Evolutionary conservation across 2,329 filamentous ascomycete species (phyloP), one percentile per base, ranked within the genome.

Genomic region (Colletotrichum destructivum): DNA sequence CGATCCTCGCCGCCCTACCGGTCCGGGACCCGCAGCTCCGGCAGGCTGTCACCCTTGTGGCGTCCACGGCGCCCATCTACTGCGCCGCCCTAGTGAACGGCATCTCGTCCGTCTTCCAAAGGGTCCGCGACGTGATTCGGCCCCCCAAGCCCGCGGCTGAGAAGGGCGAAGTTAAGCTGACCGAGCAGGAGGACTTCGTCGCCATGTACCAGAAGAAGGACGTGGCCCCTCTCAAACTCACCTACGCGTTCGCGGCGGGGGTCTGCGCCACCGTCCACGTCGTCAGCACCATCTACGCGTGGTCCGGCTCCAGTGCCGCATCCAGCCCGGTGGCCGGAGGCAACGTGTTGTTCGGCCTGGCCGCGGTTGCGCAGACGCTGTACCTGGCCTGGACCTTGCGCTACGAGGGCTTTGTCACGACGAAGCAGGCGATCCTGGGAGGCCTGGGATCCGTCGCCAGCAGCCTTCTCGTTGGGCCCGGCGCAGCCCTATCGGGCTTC

Each of bases 281-380:
- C 0, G 47, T 47, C 0, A 60, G 55, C 13, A 15, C 11, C 3
- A 26, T 66, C 2, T 55, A 61, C 49, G 31, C 38, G 0, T 23
- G 3, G 13, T 61, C 52, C 47, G 62, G 31, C 62, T 3, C n/a
- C 51, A 1, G 5, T n/a, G n/a, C 15, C 35, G 8, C 31, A 7
- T 7, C 18, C 21, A 11, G 38, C 18, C n/a, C 61, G 13, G 11
- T 46, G 0, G 9, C 52, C 23, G 26, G 67, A 83, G 54, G 62
- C 26, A 61, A 31, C 47, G 47, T 16, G 2, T n/a, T 66, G 8
- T 66, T 51, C 2, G 47, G 62, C 0, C 2, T 70, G 8, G 55
- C 67, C 6, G 66, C 55, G 9, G 40, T 42, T 1, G 44, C 35
- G 1, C 3, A 55, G 3, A 61, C 47, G 0, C n/a, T 49, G 0